Evolutionary conservation across 73 alveolate species (phyloP).

Genomic region (Blepharisma stoltei): DNA sequence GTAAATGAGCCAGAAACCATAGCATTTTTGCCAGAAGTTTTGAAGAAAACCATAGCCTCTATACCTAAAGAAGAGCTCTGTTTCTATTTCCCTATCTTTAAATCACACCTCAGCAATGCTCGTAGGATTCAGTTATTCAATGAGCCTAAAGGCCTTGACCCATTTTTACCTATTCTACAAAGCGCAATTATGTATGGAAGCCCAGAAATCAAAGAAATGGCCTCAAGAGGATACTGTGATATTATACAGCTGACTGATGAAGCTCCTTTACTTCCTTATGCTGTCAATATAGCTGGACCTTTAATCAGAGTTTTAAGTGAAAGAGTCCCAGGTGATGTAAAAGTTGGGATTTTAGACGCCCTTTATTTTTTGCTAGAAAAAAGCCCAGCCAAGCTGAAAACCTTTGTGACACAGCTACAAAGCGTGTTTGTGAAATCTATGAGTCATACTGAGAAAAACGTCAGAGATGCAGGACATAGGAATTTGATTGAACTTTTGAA

Average conservation of each 20-base stretch:
- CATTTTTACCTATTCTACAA: slow-evolving; percentile 21
- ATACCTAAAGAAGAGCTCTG: slow-evolving; percentile 4
- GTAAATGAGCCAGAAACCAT: neutral
- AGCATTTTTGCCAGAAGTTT: slow-evolving; percentile 1
- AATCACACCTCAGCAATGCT: neutral
- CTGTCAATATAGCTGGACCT: slow-evolving; percentile 65
- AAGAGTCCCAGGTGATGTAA: slow-evolving; percentile 60
- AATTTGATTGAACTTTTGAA: neutral
- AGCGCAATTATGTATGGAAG: slow-evolving; percentile 26
- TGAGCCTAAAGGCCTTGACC: slow-evolving; percentile 29
- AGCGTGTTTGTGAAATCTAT: slow-evolving; percentile 50
- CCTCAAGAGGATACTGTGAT: slow-evolving; percentile 14
- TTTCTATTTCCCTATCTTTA: neutral
- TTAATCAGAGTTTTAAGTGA: slow-evolving; percentile 64
- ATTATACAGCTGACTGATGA: neutral
- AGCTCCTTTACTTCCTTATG: neutral
- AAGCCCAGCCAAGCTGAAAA: slow-evolving; percentile 35
- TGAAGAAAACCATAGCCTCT: neutral
- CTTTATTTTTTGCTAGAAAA: slow-evolving; percentile 29
- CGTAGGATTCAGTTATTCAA: slow-evolving; percentile 1
- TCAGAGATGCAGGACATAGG: slow-evolving; percentile 10
- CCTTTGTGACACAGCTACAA: slow-evolving; percentile 58
- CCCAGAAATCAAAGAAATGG: slow-evolving; percentile 14
- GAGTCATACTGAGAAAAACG: slow-evolving; percentile 32
- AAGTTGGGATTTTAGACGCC: slow-evolving; percentile 54